Conservation (phyloP, 1,139 yeast species). For the Saccharomycopsis hybrid region DNA sequence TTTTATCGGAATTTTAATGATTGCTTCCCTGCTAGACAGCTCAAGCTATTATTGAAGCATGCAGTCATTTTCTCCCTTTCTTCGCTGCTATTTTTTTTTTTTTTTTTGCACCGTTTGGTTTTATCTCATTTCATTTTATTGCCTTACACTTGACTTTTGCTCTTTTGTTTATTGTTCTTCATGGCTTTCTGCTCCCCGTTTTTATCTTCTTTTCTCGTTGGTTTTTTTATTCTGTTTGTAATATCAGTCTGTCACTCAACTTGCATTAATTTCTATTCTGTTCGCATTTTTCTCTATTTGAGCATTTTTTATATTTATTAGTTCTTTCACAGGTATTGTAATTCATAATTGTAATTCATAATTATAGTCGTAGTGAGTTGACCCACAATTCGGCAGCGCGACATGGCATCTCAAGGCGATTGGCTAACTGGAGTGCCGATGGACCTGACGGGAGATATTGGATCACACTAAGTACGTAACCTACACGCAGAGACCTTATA, state of each 20-base stretch:
- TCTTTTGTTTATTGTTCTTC: conserved; percentile 2
- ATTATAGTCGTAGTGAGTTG: background rate
- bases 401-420: too few species aligned
- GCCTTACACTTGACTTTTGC: background rate
- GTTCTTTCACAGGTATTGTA: background rate
- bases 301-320: background rate
- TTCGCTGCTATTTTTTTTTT: background rate
- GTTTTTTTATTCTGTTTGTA: background rate
- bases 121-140: background rate
- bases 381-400: too few species aligned
- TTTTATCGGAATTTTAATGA: background rate
- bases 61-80: too few species aligned
- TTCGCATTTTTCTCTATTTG: background rate
- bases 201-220: background rate
- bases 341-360: background rate
- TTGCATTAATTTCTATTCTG: background rate
- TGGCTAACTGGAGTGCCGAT: too few species aligned
- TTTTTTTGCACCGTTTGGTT: background rate
- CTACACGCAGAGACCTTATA: too few species aligned
- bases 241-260: background rate
- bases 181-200: conserved; percentile 1
- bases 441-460: too few species aligned
- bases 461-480: too few species aligned
- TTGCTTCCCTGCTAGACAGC: too few species aligned
- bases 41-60: too few species aligned